Conservation (phyloP, 2,329 filamentous ascomycete genomes). For the Colletotrichum horii region DNA sequence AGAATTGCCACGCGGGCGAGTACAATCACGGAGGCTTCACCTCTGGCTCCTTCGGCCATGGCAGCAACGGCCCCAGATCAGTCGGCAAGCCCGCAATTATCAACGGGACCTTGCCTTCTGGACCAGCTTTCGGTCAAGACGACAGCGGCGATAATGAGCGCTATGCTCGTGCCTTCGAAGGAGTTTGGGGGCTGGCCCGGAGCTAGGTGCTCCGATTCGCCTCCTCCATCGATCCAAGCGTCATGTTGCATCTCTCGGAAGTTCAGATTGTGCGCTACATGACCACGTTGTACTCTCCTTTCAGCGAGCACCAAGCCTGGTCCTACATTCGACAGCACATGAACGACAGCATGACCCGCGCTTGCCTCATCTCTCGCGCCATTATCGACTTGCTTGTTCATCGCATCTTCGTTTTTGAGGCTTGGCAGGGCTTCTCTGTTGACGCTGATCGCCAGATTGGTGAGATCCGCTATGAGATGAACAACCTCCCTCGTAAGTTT, state of each 20-base stretch:
- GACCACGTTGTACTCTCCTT: conserved; percentile 18
- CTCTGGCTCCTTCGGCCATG: neutral
- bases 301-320: conserved; percentile 41
- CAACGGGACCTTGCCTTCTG: neutral
- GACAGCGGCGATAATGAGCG: conserved; percentile 14
- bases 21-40: neutral
- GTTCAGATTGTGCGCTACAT: conserved; percentile 17
- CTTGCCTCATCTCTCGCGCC: conserved; percentile 47
- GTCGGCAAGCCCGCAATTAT: neutral
- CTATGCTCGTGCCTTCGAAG: conserved; percentile 16
- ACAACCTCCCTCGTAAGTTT: conserved; percentile 37
- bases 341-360: conserved; percentile 42
- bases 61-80: neutral
- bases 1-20: neutral
- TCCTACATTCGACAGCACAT: conserved; percentile 47
- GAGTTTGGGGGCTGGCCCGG: conserved; percentile 21
- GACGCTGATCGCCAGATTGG: conserved; percentile 38
- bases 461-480: conserved; percentile 38
- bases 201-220: conserved; percentile 20
- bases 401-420: conserved; percentile 42
- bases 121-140: neutral
- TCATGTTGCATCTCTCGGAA: conserved; percentile 1
- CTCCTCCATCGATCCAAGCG: conserved; percentile 2
- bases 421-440: conserved; percentile 42
- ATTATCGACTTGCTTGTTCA: conserved; percentile 48